phyloP scores from a whole-genome alignment of 495 filamentous ascomycete genomes.

The Glarea lozoyensis region DNA sequence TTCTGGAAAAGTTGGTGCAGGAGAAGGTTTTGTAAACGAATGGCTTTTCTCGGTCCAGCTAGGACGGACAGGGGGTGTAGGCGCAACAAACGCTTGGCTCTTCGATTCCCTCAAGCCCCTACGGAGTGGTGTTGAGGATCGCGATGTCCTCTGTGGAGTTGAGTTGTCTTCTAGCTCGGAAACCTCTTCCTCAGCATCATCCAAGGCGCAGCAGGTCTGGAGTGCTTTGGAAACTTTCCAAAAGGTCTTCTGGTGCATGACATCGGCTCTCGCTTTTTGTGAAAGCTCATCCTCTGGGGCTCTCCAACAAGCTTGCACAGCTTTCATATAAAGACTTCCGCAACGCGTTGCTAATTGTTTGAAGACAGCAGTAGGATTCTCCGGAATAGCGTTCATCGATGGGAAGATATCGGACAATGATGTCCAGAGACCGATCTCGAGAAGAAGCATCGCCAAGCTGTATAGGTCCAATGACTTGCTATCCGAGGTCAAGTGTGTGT shows the following conservation, averaged over 20 bases:
- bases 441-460: slow-evolving; percentile 69
- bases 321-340: slow-evolving; percentile 68
- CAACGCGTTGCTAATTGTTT: slow-evolving; percentile 64
- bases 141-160: slow-evolving; percentile 4
- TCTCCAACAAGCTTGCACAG: slow-evolving; percentile 69
- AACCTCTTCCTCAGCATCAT: slow-evolving; percentile 22
- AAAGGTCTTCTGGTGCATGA: slow-evolving; percentile 27
- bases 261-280: slow-evolving; percentile 27
- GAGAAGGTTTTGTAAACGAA: slow-evolving; percentile 13
- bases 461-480: slow-evolving; percentile 71
- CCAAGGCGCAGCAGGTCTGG: slow-evolving; percentile 31
- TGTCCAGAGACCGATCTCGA: slow-evolving; percentile 88
- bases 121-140: slow-evolving; percentile 5
- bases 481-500: slow-evolving; percentile 37
- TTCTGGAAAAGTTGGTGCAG: slow-evolving; percentile 6
- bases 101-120: slow-evolving; percentile 15
- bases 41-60: slow-evolving; percentile 12
- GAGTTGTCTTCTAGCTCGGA: slow-evolving; percentile 15
- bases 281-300: slow-evolving; percentile 59
- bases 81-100: neutral
- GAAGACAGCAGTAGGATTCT: slow-evolving; percentile 22
- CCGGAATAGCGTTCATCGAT: slow-evolving; percentile 22
- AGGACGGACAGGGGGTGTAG: neutral
- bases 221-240: slow-evolving; percentile 32
- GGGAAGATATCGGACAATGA: slow-evolving; percentile 52